Evolutionary conservation across 345 rosid genomes (phyloP).

Genomic region (Acer negundo): DNA sequence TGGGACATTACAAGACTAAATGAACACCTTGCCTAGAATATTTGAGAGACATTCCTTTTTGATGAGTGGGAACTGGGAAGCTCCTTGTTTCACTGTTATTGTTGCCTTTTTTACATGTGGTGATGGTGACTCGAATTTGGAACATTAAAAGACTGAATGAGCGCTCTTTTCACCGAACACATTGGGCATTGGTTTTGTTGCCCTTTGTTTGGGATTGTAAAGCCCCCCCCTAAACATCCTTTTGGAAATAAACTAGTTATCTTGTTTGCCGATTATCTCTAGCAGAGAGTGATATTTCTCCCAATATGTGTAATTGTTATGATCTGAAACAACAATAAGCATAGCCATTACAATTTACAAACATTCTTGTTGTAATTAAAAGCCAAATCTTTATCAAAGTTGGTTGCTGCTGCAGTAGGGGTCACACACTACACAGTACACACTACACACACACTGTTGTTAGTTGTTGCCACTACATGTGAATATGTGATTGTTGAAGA

Average conservation of each 20-base stretch:
- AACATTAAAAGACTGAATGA: too few species aligned
- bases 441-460: neutral
- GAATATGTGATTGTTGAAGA: constrained; percentile 34
- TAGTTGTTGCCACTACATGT: constrained; percentile 18
- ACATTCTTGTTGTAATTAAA: constrained; percentile 9
- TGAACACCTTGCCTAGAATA: too few species aligned
- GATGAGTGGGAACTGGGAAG: constrained; percentile 24
- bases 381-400: constrained; percentile 7
- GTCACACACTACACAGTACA: too few species aligned
- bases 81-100: constrained; percentile 25
- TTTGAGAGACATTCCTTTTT: constrained; percentile 29
- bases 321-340: too few species aligned
- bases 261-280: neutral
- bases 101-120: neutral
- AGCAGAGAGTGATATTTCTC: neutral
- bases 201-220: constrained; percentile 20
- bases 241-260: constrained; percentile 5
- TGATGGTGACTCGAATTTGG: too few species aligned
- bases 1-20: too few species aligned
- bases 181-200: too few species aligned
- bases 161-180: too few species aligned
- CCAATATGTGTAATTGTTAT: neutral
- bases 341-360: neutral
- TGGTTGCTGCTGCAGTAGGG: too few species aligned
- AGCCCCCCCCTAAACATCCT: neutral